Base-by-base conservation (phyloP, 495 filamentous ascomycete species). In the Jackrogersella minutella region DNA sequence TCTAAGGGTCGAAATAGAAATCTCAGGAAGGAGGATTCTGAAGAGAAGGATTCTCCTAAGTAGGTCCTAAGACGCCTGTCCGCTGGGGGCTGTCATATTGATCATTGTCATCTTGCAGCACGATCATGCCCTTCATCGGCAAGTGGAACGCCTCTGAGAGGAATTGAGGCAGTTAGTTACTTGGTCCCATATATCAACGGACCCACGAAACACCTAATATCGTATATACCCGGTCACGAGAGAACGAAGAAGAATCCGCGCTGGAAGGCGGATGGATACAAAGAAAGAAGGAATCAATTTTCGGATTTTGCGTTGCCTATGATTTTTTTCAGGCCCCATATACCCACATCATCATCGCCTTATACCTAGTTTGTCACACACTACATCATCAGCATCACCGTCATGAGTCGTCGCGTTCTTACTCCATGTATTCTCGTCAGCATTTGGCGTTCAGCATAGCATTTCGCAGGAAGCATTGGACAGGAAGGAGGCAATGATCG, bases 1-100 rank as follows among this genome's bases (percentile, higher is more conserved):
- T 65, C 73, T 7, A 73, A 73, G 43, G 60, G 68, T 8, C 73
- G 70, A 0, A 69, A 68, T 24, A 64, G 53, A 16, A 55, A 40
- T 9, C 37, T 64, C 13, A 75, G 71, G 54, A 71, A 71, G 50
- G 73, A 71, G 49, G 73, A 75, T 11, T 62, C 70, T 1, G 70
- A 71, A 44, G 68, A 75, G 64, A 75, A 75, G 50, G 73, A 75
- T 5, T 61, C 72, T 36, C 69, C 72, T 2, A 72, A 71, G 72
- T 72, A 72, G 65, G 55, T 70, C 37, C 34, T 26, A 50, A 64
- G 51, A 59, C 52, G 19, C 55, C 56, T 55, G 11, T 26, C 54
- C 22, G n/a, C n/a, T 36, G 13, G 9, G n/a, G 33, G 24, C 43
- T 53, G 30, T 57, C 51, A 39, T 52, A 57, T 70, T 74, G 61